These are phyloP conservation scores for Aspergillus cristatus DNA, from an alignment of 495 filamentous ascomycete species.

Conservation along the genomic window DNA sequence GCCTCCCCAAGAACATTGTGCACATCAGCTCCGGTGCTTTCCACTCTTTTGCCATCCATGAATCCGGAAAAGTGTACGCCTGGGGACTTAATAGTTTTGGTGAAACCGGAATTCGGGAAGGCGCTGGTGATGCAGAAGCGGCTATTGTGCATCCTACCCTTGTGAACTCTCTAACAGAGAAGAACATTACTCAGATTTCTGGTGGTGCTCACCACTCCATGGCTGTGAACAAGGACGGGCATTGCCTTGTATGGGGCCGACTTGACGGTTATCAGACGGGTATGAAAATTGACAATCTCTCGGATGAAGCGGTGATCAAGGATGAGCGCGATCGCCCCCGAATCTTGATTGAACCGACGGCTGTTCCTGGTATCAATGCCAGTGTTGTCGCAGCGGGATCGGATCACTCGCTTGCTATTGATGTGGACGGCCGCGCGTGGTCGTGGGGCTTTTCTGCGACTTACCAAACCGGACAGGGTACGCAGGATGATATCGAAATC, in stretches of 20 bases:
- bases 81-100: conserved; percentile 89
- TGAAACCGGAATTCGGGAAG: conserved; percentile 62
- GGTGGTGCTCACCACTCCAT: conserved; percentile 54
- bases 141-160: conserved; percentile 48
- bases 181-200: conserved; percentile 35
- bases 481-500: conserved; percentile 46
- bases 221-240: conserved; percentile 41
- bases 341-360: conserved; percentile 46
- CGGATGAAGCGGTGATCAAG: conserved; percentile 40
- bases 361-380: conserved; percentile 37
- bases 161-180: conserved; percentile 47
- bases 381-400: conserved; percentile 39
- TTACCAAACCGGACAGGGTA: conserved; percentile 55
- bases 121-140: conserved; percentile 57
- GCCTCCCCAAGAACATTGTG: conserved; percentile 49
- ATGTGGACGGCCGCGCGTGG: conserved; percentile 47
- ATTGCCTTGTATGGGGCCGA: conserved; percentile 52
- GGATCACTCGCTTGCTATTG: conserved; percentile 52
- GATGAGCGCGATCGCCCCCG: conserved; percentile 41
- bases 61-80: conserved; percentile 59
- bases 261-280: conserved; percentile 51
- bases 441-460: conserved; percentile 55
- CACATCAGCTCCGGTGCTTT: conserved; percentile 46
- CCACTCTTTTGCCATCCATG: conserved; percentile 65
- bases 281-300: conserved; percentile 38